These are phyloP conservation scores for Grammothele lineata DNA, from an alignment of 768 basidiomycete genomes.

Conservation along the genomic window DNA sequence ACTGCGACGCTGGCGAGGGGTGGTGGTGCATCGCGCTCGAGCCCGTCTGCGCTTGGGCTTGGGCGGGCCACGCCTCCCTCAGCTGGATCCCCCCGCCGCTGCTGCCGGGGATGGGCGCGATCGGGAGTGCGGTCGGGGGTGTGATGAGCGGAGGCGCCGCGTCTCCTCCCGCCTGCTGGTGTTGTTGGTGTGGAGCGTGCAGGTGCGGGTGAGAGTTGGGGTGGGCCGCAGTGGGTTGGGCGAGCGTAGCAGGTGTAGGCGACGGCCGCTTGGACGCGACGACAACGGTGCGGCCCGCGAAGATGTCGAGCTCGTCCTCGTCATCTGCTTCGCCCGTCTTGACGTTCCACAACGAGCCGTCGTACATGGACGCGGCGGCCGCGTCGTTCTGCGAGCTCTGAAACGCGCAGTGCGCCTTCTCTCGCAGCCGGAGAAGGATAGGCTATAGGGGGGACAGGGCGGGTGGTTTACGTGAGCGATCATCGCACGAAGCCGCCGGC, in stretches of 20 bases:
- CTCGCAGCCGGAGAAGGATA: slow-evolving; percentile 54
- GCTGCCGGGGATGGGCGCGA: slow-evolving; percentile 1
- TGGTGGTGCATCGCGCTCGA: too few species aligned
- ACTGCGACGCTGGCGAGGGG: neutral
- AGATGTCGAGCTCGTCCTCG: slow-evolving; percentile 66
- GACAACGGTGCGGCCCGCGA: slow-evolving; percentile 63
- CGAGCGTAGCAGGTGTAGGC: slow-evolving; percentile 9
- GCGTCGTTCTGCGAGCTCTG: slow-evolving; percentile 35
- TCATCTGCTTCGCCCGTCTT: slow-evolving; percentile 48
- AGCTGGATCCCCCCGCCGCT: slow-evolving; percentile 1
- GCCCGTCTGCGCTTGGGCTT: neutral
- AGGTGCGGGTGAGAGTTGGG: neutral
- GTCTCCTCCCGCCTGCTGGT: neutral
- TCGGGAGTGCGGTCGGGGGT: slow-evolving; percentile 8
- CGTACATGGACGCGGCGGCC: slow-evolving; percentile 22
- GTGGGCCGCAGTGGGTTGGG: neutral
- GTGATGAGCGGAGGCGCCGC: slow-evolving; percentile 8
- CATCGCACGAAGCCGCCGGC: neutral
- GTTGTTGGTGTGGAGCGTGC: neutral
- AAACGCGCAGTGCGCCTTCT: slow-evolving; percentile 62
- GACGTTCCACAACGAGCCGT: slow-evolving; percentile 47
- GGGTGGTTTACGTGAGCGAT: slow-evolving; percentile 4
- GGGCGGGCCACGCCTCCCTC: slow-evolving; percentile 4
- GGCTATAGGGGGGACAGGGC: slow-evolving; percentile 36
- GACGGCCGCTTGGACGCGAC: slow-evolving; percentile 43